Evolutionary conservation across 1,139 yeast species (phyloP).

Genomic region (Nadsonia commutata): DNA sequence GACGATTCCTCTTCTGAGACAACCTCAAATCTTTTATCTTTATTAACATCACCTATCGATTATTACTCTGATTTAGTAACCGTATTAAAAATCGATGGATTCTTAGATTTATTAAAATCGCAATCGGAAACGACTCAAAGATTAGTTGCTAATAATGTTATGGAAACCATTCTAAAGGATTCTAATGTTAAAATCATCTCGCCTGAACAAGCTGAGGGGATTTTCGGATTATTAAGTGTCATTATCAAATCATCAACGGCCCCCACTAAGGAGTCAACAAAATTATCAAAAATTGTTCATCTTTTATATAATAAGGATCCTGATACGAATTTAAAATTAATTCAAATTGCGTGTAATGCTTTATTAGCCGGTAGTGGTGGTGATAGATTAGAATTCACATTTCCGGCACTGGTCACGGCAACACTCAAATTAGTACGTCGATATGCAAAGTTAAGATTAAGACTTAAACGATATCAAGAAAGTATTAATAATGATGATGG

Average conservation of each 20-base stretch:
- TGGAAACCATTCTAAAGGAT: conserved; percentile 19
- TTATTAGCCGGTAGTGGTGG: conserved; percentile 40
- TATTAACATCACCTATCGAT: conserved; percentile 45
- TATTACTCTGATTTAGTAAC: conserved; percentile 23
- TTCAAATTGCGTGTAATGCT: conserved; percentile 41
- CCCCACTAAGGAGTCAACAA: conserved; percentile 37
- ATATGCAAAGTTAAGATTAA: conserved; percentile 8
- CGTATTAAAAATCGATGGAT: conserved; percentile 23
- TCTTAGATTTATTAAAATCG: conserved; percentile 22
- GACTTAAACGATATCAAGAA: neutral
- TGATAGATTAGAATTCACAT: conserved; percentile 42
- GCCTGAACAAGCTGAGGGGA: conserved; percentile 16
- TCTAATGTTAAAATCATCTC: conserved; percentile 8
- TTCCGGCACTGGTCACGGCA: conserved; percentile 56
- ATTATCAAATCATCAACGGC: conserved; percentile 17
- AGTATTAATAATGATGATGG: conserved; percentile 13
- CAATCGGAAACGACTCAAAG: conserved; percentile 26
- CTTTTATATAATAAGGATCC: conserved; percentile 39
- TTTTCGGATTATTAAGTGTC: conserved; percentile 25
- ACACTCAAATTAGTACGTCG: conserved; percentile 47
- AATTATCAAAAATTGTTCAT: conserved; percentile 56
- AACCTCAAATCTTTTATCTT: conserved; percentile 33
- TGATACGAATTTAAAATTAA: conserved; percentile 37
- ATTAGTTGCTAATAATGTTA: conserved; percentile 23
- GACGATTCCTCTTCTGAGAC: conserved; percentile 14